A percentile compares a stretch with the other conserved stretches of the same genome.
Conservation (phyloP, 768 basidiomycete species). For the Tricholoma sp. region DNA sequence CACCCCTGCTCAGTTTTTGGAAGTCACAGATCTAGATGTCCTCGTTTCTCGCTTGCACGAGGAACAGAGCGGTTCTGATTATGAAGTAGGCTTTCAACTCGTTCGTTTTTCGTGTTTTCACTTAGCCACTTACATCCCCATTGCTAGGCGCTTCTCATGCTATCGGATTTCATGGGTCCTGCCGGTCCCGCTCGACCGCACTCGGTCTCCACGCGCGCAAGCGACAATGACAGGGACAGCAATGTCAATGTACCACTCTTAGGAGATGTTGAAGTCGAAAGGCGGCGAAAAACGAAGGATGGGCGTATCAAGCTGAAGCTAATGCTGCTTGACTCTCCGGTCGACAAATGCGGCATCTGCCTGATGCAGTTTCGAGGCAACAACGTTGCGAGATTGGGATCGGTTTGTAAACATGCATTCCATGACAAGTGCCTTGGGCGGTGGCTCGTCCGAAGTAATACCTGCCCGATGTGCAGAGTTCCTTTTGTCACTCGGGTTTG, state of each 20-base stretch:
- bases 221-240: not conserved
- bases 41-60: slow-evolving; percentile 53
- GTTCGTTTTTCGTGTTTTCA: slow-evolving; percentile 12
- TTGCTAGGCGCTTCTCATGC: slow-evolving; percentile 49
- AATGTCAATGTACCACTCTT: slow-evolving; percentile 29
- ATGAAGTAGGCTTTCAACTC: slow-evolving; percentile 49
- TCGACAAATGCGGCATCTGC: slow-evolving; percentile 73
- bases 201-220: not conserved
- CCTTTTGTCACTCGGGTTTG: slow-evolving; percentile 24
- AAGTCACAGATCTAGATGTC: slow-evolving; percentile 60
- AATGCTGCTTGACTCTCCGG: slow-evolving; percentile 51
- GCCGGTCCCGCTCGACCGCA: slow-evolving; percentile 24
- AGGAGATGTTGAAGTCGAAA: slow-evolving; percentile 50
- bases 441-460: slow-evolving; percentile 56
- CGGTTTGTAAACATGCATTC: slow-evolving; percentile 59
- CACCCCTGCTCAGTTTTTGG: slow-evolving; percentile 19
- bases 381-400: slow-evolving; percentile 52
- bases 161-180: slow-evolving; percentile 60
- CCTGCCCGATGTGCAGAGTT: slow-evolving; percentile 64
- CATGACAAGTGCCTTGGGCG: slow-evolving; percentile 59
- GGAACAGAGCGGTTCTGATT: slow-evolving; percentile 45
- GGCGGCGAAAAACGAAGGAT: slow-evolving; percentile 53
- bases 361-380: slow-evolving; percentile 60
- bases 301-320: slow-evolving; percentile 72
- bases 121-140: slow-evolving; percentile 11